Evolutionary conservation across 306 rosid species (phyloP).

Genomic region (Pueraria montana): DNA sequence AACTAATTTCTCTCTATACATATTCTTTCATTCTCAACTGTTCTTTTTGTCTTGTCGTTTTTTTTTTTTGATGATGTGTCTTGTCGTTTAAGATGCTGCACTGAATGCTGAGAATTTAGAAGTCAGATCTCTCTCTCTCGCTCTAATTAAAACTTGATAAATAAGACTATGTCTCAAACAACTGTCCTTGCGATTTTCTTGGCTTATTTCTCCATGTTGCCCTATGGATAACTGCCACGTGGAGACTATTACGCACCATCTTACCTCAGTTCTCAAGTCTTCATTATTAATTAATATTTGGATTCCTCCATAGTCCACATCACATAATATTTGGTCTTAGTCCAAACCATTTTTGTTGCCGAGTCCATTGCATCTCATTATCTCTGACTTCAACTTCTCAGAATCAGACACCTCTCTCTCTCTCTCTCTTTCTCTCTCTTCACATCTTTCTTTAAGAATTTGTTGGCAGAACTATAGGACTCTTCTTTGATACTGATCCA

Average conservation of each 20-base stretch:
- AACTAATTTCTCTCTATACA: neutral
- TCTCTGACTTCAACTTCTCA: constrained; percentile 49
- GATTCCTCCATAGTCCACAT: constrained; percentile 9
- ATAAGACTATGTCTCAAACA: constrained; percentile 41
- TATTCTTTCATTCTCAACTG: neutral
- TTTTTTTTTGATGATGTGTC: too few species aligned
- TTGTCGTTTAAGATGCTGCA: neutral
- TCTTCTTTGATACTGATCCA: constrained; percentile 46
- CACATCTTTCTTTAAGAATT: neutral
- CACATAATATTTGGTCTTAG: constrained; percentile 58
- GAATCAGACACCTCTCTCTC: neutral
- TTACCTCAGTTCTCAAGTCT: constrained; percentile 59
- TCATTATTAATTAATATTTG: neutral
- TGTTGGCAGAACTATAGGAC: constrained; percentile 34
- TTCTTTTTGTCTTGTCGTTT: too few species aligned
- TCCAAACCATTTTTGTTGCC: constrained; percentile 69
- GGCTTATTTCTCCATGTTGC: neutral
- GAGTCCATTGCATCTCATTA: constrained; percentile 64
- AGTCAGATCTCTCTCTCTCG: constrained; percentile 17
- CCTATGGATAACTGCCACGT: constrained; percentile 43
- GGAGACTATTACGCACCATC: constrained; percentile 63
- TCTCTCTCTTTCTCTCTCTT: constrained; percentile 41
- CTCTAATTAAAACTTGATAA: neutral
- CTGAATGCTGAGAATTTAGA: constrained; percentile 11
- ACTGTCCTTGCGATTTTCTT: constrained; percentile 20